phyloP scores from a whole-genome alignment of 768 basidiomycete species.

The Collybia sp. region DNA sequence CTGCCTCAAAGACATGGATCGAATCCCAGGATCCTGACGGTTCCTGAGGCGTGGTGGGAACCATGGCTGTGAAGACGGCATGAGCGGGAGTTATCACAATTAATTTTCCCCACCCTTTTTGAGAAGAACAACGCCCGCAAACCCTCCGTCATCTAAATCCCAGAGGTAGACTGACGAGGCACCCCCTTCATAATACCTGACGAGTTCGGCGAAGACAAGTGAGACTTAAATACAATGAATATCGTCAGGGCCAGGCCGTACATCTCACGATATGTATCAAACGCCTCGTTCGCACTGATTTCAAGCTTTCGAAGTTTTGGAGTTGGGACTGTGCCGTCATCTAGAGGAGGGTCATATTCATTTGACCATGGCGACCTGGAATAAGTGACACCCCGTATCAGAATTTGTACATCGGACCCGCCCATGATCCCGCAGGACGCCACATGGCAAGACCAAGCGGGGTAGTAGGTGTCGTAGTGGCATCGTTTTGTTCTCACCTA shows the following conservation, averaged over 20 bases:
- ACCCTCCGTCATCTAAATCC: slow-evolving; percentile 95
- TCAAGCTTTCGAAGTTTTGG: slow-evolving; percentile 87
- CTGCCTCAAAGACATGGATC: slow-evolving; percentile 94
- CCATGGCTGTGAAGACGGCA: slow-evolving; percentile 46
- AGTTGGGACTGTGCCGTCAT: slow-evolving; percentile 86
- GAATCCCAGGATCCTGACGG: slow-evolving; percentile 95
- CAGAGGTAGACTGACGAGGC: slow-evolving; percentile 96
- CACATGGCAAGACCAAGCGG: too few relatives aligned
- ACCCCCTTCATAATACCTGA: slow-evolving; percentile 96
- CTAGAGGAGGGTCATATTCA: slow-evolving; percentile 85
- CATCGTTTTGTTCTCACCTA: slow-evolving; percentile 42
- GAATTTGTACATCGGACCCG: too few relatives aligned
- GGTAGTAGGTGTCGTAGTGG: too few relatives aligned
- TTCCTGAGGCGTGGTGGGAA: slow-evolving; percentile 46
- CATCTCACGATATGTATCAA: slow-evolving; percentile 97
- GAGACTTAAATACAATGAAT: not conserved
- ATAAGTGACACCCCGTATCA: not conserved
- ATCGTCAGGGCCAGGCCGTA: slow-evolving; percentile 23
- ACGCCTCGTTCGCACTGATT: slow-evolving; percentile 91
- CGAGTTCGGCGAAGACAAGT: not conserved
- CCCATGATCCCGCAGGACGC: too few relatives aligned
- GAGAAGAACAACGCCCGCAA: slow-evolving; percentile 93
- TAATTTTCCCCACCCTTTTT: slow-evolving; percentile 71
- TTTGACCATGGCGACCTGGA: slow-evolving; percentile 97
- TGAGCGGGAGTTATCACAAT: not conserved